Conservation (phyloP, 768 basidiomycete genomes). For the Tubosaeta sp. region DNA sequence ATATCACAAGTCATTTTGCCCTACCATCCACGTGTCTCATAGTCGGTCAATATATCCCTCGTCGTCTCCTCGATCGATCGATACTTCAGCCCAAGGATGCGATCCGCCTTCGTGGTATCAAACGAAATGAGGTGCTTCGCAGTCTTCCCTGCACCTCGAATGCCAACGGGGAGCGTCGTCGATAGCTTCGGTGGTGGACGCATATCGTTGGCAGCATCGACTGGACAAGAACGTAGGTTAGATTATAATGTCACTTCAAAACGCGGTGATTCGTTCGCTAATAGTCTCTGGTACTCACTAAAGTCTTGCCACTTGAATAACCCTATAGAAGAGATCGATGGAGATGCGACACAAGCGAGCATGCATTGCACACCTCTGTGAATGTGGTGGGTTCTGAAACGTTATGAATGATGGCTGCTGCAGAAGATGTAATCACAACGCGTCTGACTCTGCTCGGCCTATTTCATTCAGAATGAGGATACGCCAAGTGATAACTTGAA, state of each 20-base stretch:
- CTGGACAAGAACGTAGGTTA: slow-evolving; percentile 13
- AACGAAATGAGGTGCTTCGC: slow-evolving; percentile 27
- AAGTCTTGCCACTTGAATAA: slow-evolving; percentile 31
- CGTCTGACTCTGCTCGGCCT: slow-evolving; percentile 51
- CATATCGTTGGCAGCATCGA: slow-evolving; percentile 36
- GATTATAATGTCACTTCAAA: neutral
- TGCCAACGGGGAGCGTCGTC: slow-evolving; percentile 30
- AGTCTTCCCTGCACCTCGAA: slow-evolving; percentile 30
- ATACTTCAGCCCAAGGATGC: slow-evolving; percentile 41
- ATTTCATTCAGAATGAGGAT: neutral
- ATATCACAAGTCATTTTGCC: neutral
- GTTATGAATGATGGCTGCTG: slow-evolving; percentile 40
- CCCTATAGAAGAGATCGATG: slow-evolving; percentile 8
- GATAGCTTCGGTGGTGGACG: slow-evolving; percentile 29
- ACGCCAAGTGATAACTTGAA: neutral
- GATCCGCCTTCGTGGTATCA: slow-evolving; percentile 35
- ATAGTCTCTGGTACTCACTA: slow-evolving; percentile 13
- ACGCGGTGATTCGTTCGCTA: neutral
- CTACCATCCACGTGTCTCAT: slow-evolving; percentile 41
- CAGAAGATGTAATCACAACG: slow-evolving; percentile 65
- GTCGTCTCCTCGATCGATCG: slow-evolving; percentile 37
- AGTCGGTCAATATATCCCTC: slow-evolving; percentile 40
- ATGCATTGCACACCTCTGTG: slow-evolving; percentile 31
- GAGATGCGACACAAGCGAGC: neutral
- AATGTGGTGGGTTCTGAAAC: slow-evolving; percentile 29